Evolutionary conservation across 106 monocot species (phyloP).

Genomic region (Posidonia australis): DNA sequence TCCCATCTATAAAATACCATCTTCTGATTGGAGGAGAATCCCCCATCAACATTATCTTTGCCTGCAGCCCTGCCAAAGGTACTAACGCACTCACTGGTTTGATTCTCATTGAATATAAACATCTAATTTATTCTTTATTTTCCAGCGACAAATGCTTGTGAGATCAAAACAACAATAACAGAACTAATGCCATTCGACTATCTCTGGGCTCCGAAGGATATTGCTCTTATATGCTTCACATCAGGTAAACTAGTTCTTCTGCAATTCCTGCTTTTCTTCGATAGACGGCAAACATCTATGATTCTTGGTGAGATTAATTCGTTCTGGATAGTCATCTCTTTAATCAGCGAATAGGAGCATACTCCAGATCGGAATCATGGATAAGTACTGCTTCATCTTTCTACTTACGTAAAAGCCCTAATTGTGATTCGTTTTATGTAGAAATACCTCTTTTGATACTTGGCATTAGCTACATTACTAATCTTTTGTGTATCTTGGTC

Average conservation of each 20-base stretch:
- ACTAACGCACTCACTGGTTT: neutral
- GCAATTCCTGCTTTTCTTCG: no score
- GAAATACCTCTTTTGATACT: neutral
- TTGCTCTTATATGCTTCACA: conserved; percentile 93
- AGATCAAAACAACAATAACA: conserved; percentile 26
- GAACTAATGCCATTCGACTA: conserved; percentile 7
- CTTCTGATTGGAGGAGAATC: conserved; percentile 30
- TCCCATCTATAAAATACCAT: conserved; percentile 27
- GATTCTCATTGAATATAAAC: neutral
- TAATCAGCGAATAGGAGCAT: no score
- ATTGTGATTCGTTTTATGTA: neutral
- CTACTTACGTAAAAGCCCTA: no score
- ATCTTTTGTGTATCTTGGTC: conserved; percentile 7
- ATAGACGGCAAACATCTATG: no score
- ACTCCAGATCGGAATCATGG: no score
- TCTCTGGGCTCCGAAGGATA: conserved; percentile 40
- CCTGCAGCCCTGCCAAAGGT: neutral
- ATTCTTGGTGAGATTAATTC: no score
- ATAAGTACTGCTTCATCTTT: no score
- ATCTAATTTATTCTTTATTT: conserved; percentile 1
- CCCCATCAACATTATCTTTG: neutral
- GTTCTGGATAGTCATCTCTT: no score
- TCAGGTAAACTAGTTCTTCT: conserved; percentile 44
- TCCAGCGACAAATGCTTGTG: conserved; percentile 7
- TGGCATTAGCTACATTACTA: conserved; percentile 5